Evolutionary conservation across 1,139 yeast genomes (phyloP), one percentile per base, ranked within the genome.

Genomic region (Meyerozyma athensensis): DNA sequence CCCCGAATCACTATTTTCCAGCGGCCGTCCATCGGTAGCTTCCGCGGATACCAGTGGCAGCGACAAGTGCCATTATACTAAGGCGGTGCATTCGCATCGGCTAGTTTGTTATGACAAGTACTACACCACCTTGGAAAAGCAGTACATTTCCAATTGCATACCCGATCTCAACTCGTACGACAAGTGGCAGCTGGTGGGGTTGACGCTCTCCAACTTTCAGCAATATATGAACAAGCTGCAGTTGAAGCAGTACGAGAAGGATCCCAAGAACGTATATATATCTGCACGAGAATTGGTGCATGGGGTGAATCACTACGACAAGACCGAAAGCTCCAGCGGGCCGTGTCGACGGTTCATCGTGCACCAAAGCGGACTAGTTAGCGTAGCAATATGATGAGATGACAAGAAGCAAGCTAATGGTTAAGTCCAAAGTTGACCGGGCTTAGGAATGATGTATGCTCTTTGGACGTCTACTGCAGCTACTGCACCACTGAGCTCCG

Each of bases 131-230:
- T 43, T 58, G 26, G 74, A 68, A 39, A 62, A 61, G 39, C 63
- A 58, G 43, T 65, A 60, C 46, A 65, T 68, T 16, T 59, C 63
- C 37, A 61, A 62, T 41, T 67, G 74, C 47, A 50, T 68, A 18
- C 72, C 73, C 4, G 56, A 51, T 35, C 56, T 69, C 39, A 66
- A 67, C 43, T 61, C 72, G 10, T 68, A 43, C 44, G 74, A 68
- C 45, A 59, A 52, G 39, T 69, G 75, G 75, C 52, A 44, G 32
- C 66, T 68, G 4, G 48, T 43, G 34, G 41, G 45, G 23, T 38
- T 68, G 10, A 65, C 70, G 2, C 42, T 69, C 10, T 59, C 71
- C 28, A 59, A 64, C 42, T 60, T 40, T 40, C 45, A 52, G 21
- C 38, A 38, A n/a, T 58, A 22, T 40, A 43, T 31, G 37, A 43